phyloP scores from a whole-genome alignment of 345 rosid species.

The Lenwebbia sp. region DNA sequence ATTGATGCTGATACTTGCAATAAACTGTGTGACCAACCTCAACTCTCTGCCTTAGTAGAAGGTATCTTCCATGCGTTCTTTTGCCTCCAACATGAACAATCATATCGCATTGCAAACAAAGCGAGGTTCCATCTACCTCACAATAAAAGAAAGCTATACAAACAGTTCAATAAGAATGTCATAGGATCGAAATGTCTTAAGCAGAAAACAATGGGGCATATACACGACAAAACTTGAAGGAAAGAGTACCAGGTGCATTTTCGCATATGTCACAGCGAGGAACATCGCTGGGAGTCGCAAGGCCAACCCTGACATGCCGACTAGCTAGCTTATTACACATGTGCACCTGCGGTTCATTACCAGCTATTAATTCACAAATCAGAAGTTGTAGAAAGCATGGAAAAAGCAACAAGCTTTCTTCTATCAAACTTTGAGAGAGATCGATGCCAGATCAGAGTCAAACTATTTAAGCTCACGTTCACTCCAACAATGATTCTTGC shows the following conservation, averaged over 20 bases:
- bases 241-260: constrained; percentile 49
- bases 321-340: constrained; percentile 81
- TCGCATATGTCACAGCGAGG: constrained; percentile 81
- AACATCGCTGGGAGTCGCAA: constrained; percentile 56
- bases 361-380: neutral
- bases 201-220: neutral
- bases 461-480: neutral
- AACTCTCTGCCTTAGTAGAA: constrained; percentile 62
- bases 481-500: neutral
- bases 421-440: neutral
- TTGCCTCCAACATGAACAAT: constrained; percentile 79
- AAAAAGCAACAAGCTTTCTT: neutral
- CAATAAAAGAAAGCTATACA: constrained; percentile 80
- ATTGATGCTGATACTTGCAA: neutral
- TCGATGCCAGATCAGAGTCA: neutral
- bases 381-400: neutral
- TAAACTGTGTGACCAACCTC: constrained; percentile 25
- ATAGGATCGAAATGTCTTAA: neutral
- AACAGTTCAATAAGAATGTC: constrained; percentile 1
- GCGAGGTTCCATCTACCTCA: constrained; percentile 74
- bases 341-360: constrained; percentile 45
- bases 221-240: neutral
- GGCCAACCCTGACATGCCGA: constrained; percentile 68
- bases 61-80: constrained; percentile 60
- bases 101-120: constrained; percentile 82